A percentile compares a stretch with the other conserved stretches of the same genome.
Conservation (phyloP, 1,284 basidiomycete genomes). For the Pyrrhoderma noxium region DNA sequence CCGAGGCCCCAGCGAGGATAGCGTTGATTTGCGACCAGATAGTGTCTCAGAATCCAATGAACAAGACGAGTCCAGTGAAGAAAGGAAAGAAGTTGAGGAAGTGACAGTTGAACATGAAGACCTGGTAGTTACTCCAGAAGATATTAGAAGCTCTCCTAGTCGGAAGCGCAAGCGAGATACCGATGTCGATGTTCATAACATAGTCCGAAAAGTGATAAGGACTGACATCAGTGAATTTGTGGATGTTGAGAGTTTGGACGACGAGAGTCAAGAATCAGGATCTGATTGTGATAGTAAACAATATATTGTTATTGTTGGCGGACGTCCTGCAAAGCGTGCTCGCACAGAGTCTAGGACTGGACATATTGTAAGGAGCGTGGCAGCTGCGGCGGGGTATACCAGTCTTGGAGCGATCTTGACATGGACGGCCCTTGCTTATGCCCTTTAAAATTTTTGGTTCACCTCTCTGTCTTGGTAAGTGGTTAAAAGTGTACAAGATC, state of each 20-base stretch:
- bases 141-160: neutral
- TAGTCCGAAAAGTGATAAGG: neutral
- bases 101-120: too few species aligned
- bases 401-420: conserved; percentile 10
- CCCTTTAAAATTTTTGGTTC: neutral
- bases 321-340: conserved; percentile 11
- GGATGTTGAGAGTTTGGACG: neutral
- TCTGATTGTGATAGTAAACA: neutral
- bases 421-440: conserved; percentile 12
- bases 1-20: too few species aligned
- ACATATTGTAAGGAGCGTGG: neutral
- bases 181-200: neutral
- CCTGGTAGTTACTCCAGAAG: neutral
- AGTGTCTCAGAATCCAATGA: too few species aligned
- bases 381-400: conserved; percentile 13
- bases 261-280: neutral
- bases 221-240: neutral
- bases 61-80: too few species aligned
- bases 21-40: too few species aligned
- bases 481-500: too few species aligned
- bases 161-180: conserved; percentile 9
- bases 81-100: too few species aligned
- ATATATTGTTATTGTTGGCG: neutral
- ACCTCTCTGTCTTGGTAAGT: too few species aligned
- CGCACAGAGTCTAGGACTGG: conserved; percentile 1